These are phyloP conservation scores for Carex scoparia DNA, from an alignment of 176 grass and related monocot genomes.

Conservation along the genomic window DNA sequence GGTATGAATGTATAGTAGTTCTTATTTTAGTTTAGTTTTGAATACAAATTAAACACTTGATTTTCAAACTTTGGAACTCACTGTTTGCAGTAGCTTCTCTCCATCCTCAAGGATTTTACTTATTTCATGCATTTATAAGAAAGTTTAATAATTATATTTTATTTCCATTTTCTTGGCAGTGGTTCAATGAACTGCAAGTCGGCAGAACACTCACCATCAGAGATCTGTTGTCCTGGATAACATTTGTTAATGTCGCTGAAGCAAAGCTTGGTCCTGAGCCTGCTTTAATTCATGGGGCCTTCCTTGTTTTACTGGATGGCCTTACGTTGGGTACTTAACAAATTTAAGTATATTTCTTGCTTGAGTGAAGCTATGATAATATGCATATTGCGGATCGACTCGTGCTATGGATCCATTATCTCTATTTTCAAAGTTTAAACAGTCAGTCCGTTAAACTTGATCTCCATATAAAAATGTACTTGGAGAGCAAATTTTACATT, in stretches of 20 bases:
- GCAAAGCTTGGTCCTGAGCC: constrained; percentile 46
- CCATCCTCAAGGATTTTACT: neutral
- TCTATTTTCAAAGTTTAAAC: too few relatives aligned
- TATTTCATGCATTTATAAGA: constrained; percentile 2
- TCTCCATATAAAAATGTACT: too few relatives aligned
- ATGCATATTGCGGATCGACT: too few relatives aligned
- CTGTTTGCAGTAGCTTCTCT: neutral
- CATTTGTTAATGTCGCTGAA: constrained; percentile 65
- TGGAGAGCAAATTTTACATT: too few relatives aligned
- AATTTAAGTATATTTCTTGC: neutral
- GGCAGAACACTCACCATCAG: constrained; percentile 75
- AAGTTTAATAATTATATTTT: neutral
- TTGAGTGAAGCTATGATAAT: neutral
- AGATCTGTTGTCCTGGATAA: constrained; percentile 86
- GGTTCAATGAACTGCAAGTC: constrained; percentile 83
- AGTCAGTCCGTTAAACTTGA: too few relatives aligned
- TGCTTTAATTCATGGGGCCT: constrained; percentile 80
- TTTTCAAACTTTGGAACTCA: neutral
- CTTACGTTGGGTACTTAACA: constrained; percentile 55
- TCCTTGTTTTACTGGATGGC: constrained; percentile 92
- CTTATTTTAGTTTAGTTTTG: neutral
- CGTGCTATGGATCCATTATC: too few relatives aligned
- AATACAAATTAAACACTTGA: neutral
- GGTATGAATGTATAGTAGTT: neutral
- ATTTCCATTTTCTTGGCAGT: constrained; percentile 32